Conservation (phyloP, 495 filamentous ascomycete genomes). For the Penicillium waksmanii region DNA sequence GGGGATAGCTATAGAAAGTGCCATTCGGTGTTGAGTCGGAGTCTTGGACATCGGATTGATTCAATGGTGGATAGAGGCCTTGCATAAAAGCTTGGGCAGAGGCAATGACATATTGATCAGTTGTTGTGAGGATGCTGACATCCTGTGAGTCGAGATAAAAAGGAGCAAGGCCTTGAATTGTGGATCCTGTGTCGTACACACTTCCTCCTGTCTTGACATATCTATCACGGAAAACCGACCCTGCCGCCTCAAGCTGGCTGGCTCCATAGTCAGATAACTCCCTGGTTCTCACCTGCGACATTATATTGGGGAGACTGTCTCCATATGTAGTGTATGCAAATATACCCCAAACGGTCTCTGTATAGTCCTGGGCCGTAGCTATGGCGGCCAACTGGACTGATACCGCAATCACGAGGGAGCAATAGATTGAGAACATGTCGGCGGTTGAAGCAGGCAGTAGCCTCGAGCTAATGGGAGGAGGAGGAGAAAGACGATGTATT, state of each 20-base stretch:
- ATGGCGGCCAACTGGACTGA: conserved; percentile 18
- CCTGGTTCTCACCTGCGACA: conserved; percentile 42
- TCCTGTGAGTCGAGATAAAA: conserved; percentile 49
- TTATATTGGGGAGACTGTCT: conserved; percentile 67
- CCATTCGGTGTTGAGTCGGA: conserved; percentile 56
- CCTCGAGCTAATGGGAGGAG: neutral
- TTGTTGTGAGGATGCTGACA: conserved; percentile 47
- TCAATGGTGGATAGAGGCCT: conserved; percentile 76
- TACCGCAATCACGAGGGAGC: conserved; percentile 15
- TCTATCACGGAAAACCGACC: conserved; percentile 60
- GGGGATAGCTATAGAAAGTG: conserved; percentile 56
- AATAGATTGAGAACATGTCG: conserved; percentile 23
- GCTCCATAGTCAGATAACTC: conserved; percentile 70
- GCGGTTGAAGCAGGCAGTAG: conserved; percentile 1
- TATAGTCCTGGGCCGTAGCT: conserved; percentile 30
- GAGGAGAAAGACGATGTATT: neutral
- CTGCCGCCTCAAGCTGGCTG: conserved; percentile 64
- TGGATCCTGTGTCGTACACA: conserved; percentile 37
- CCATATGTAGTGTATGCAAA: conserved; percentile 77
- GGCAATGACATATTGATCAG: conserved; percentile 54
- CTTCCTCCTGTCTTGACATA: conserved; percentile 54
- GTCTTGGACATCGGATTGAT: conserved; percentile 43
- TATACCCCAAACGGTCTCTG: conserved; percentile 65
- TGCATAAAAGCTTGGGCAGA: conserved; percentile 79
- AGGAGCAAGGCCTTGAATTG: conserved; percentile 46